Conservation (phyloP, 73 alveolate species). For the Durusdinium trenchii region DNA sequence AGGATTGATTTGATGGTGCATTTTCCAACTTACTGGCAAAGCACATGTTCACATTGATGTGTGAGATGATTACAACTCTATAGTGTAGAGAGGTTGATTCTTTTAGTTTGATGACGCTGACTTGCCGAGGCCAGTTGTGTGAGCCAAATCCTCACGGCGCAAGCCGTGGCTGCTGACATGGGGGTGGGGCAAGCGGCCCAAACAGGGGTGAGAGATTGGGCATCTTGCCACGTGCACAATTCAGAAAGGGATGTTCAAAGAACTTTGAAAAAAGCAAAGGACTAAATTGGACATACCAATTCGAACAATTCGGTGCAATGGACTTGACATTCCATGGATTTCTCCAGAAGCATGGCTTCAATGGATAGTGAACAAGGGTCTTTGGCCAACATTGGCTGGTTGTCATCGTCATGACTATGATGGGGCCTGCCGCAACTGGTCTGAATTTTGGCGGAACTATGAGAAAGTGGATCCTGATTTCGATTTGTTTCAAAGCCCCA, state of each 20-base stretch:
- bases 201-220: not conserved
- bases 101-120: not conserved
- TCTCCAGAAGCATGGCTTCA: not conserved
- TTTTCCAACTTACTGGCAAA: too few relatives aligned
- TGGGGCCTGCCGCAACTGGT: not conserved
- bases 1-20: too few relatives aligned
- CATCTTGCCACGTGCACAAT: not conserved
- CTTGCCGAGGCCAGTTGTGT: constrained; percentile 30
- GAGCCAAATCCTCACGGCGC: not conserved
- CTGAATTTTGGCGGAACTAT: not conserved
- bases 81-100: too few relatives aligned
- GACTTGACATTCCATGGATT: not conserved
- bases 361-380: not conserved
- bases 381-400: not conserved
- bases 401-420: not conserved
- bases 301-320: not conserved
- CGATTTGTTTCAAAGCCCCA: not conserved
- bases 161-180: not conserved
- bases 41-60: too few relatives aligned
- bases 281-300: not conserved
- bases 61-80: too few relatives aligned
- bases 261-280: not conserved
- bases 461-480: not conserved
- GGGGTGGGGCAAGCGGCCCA: not conserved
- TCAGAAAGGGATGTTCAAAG: constrained; percentile 1